Evolutionary conservation across 1,284 basidiomycete species (phyloP).

Genomic region (Xerocomus nothofagi): DNA sequence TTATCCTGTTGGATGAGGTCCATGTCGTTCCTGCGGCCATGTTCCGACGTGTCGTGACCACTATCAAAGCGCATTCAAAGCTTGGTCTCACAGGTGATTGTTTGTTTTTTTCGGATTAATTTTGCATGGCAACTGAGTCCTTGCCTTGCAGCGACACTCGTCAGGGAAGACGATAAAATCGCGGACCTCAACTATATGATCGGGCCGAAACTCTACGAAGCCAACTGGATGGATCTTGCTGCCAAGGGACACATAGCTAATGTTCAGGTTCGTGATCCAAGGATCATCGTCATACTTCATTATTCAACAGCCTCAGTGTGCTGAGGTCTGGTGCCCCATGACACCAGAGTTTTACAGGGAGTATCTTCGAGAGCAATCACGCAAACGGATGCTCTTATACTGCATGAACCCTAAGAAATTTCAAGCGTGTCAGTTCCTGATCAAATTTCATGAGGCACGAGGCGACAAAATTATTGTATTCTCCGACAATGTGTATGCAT

Average conservation of each 20-base stretch:
- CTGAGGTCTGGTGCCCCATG: slow-evolving; percentile 99
- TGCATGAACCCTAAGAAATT: slow-evolving; percentile 99
- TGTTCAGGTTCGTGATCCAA: slow-evolving; percentile 72
- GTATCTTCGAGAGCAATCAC: slow-evolving; percentile 89
- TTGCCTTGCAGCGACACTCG: slow-evolving; percentile 79
- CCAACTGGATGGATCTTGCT: slow-evolving; percentile 99
- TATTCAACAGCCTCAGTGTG: slow-evolving; percentile 60
- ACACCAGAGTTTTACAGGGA: slow-evolving; percentile 99
- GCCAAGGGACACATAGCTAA: slow-evolving; percentile 99
- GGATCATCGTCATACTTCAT: neutral
- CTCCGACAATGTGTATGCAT: slow-evolving; percentile 96
- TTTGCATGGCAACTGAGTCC: slow-evolving; percentile 9
- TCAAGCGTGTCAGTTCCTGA: slow-evolving; percentile 98
- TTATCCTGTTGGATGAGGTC: slow-evolving; percentile 93
- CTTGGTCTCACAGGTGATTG: slow-evolving; percentile 88
- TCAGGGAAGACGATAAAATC: slow-evolving; percentile 99
- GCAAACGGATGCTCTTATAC: slow-evolving; percentile 95
- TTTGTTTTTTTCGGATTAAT: neutral
- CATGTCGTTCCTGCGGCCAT: slow-evolving; percentile 97
- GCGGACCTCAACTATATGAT: slow-evolving; percentile 99
- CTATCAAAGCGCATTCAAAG: slow-evolving; percentile 97
- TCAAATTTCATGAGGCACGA: slow-evolving; percentile 96
- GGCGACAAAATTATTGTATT: slow-evolving; percentile 99
- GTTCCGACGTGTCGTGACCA: slow-evolving; percentile 94
- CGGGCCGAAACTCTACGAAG: slow-evolving; percentile 98